Conservation (phyloP, 2,329 filamentous ascomycete genomes). For the Aaosphaeria arxii region DNA sequence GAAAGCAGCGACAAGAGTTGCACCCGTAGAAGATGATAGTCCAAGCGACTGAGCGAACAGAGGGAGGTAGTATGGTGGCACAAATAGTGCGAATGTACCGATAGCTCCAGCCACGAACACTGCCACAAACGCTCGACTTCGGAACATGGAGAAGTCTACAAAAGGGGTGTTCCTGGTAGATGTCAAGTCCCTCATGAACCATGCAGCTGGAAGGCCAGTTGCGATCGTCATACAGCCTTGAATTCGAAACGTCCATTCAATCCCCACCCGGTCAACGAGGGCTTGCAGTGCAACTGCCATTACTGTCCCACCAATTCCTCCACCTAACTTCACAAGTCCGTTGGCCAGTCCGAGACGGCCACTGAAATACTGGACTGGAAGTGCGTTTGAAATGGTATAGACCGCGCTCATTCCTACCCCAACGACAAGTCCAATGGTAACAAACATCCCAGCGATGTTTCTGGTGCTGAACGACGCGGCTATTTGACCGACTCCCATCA, state of each 20-base stretch:
- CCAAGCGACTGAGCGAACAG: slow-evolving; percentile 26
- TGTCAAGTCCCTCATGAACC: slow-evolving; percentile 22
- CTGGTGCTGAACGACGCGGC: slow-evolving; percentile 46
- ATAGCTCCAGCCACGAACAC: slow-evolving; percentile 22
- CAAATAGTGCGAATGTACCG: slow-evolving; percentile 26
- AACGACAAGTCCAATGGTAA: slow-evolving; percentile 46
- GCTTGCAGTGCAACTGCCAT: slow-evolving; percentile 24
- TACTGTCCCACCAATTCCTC: slow-evolving; percentile 25
- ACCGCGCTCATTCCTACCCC: slow-evolving; percentile 39
- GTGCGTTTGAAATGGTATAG: slow-evolving; percentile 18
- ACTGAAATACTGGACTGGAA: slow-evolving; percentile 29
- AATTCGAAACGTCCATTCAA: slow-evolving; percentile 30
- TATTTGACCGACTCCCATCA: slow-evolving; percentile 52
- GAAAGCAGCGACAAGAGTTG: slow-evolving; percentile 23
- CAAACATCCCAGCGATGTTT: slow-evolving; percentile 49
- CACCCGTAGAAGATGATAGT: slow-evolving; percentile 20
- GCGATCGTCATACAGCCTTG: slow-evolving; percentile 21
- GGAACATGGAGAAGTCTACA: slow-evolving; percentile 23
- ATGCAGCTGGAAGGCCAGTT: slow-evolving; percentile 23
- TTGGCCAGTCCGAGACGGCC: slow-evolving; percentile 26
- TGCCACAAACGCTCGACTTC: slow-evolving; percentile 15
- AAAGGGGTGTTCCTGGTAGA: slow-evolving; percentile 17
- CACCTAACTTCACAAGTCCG: slow-evolving; percentile 26
- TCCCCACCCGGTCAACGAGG: slow-evolving; percentile 21
- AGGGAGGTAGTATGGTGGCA: slow-evolving; percentile 28